Evolutionary conservation across 1,284 basidiomycete species (phyloP).

Genomic region (Fomes fomentarius): DNA sequence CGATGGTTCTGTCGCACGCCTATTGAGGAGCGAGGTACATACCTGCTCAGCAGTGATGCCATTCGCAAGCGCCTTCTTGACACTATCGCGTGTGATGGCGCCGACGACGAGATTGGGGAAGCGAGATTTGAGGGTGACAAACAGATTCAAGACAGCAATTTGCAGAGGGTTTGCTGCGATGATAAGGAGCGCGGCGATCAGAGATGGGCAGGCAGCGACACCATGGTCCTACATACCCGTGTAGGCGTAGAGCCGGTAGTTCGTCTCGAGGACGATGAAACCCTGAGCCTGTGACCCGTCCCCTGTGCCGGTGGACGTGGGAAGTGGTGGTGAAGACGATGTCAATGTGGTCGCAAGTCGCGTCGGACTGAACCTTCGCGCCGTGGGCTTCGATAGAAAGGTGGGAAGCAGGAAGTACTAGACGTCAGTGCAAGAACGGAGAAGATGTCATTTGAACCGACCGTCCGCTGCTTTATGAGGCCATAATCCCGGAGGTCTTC

Average conservation of each 20-base stretch:
- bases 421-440: constrained; percentile 3
- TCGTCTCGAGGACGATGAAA: constrained; percentile 97
- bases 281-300: constrained; percentile 70
- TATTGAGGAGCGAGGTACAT: constrained; percentile 12
- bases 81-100: constrained; percentile 92
- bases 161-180: constrained; percentile 97
- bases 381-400: constrained; percentile 50
- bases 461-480: constrained; percentile 83
- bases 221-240: constrained; percentile 61
- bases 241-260: constrained; percentile 98
- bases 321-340: constrained; percentile 75
- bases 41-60: constrained; percentile 98
- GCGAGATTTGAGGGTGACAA: constrained; percentile 89
- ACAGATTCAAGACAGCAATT: constrained; percentile 95
- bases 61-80: constrained; percentile 91
- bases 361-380: constrained; percentile 92
- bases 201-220: background rate
- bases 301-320: constrained; percentile 60
- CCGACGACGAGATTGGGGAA: constrained; percentile 98
- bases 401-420: constrained; percentile 15
- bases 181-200: too few relatives aligned
- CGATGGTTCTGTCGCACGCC: constrained; percentile 1
- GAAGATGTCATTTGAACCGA: constrained; percentile 32
- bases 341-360: constrained; percentile 94
- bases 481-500: constrained; percentile 95